Conservation (phyloP, 2,329 filamentous ascomycete genomes). For the Eutypella sp. region DNA sequence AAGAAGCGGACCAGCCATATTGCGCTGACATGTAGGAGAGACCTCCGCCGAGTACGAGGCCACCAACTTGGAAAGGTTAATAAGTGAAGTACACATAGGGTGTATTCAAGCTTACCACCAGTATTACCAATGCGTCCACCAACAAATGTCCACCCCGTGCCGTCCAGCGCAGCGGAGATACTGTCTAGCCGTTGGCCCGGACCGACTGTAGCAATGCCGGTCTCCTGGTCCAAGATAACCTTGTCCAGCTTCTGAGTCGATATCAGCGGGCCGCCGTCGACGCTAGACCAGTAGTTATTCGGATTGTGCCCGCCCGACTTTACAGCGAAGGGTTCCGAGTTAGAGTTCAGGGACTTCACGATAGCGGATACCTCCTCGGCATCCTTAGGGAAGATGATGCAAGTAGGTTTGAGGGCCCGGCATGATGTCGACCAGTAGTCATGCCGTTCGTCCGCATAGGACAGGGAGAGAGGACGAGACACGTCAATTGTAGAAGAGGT, state of each 20-base stretch:
- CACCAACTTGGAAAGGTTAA: too few relatives aligned
- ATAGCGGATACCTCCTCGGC: conserved; percentile 47
- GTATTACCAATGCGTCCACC: conserved; percentile 40
- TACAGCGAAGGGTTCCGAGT: conserved; percentile 46
- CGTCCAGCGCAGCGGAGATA: conserved; percentile 34
- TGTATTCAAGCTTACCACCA: too few relatives aligned
- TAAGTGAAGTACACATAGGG: too few relatives aligned
- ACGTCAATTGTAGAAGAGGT: conserved; percentile 28
- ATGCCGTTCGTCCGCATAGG: conserved; percentile 33
- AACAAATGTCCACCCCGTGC: conserved; percentile 38
- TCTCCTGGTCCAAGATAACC: conserved; percentile 32
- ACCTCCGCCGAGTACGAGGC: conserved; percentile 49
- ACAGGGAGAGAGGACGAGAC: conserved; percentile 25
- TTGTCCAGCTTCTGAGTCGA: conserved; percentile 40
- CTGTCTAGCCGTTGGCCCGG: conserved; percentile 39
- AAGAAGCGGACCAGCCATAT: conserved; percentile 46
- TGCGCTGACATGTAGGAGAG: conserved; percentile 47
- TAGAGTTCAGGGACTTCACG: conserved; percentile 42
- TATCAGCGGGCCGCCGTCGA: conserved; percentile 43
- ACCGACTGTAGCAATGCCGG: conserved; percentile 37
- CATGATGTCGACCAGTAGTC: conserved; percentile 44
- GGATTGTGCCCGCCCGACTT: conserved; percentile 56
- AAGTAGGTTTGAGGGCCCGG: conserved; percentile 36
- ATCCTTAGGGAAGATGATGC: conserved; percentile 43
- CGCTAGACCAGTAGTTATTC: conserved; percentile 47